Evolutionary conservation across 2,329 filamentous ascomycete genomes (phyloP).

Genomic region (Verruconis gallopava): DNA sequence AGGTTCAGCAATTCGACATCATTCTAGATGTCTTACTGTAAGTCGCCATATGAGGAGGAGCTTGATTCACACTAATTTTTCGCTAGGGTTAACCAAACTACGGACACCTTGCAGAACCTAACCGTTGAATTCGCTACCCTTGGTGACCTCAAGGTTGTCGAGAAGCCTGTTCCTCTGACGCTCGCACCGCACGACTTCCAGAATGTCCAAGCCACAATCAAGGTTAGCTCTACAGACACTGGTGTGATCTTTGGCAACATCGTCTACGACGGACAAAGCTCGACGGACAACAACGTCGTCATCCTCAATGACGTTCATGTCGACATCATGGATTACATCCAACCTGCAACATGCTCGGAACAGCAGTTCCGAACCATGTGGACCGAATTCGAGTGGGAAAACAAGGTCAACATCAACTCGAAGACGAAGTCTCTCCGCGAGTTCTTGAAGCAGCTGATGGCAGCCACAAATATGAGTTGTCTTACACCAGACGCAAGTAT

Average conservation of each 20-base stretch:
- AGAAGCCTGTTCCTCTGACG: conserved; percentile 91
- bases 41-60: too few species aligned
- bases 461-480: conserved; percentile 97
- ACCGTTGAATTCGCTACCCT: conserved; percentile 98
- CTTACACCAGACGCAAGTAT: conserved; percentile 90
- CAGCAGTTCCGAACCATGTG: conserved; percentile 99
- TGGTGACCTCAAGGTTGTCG: conserved; percentile 93
- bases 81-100: conserved; percentile 91
- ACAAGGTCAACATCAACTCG: conserved; percentile 99
- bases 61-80: too few species aligned
- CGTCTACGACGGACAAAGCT: conserved; percentile 87
- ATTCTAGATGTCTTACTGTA: conserved; percentile 80
- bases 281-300: conserved; percentile 88
- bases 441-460: conserved; percentile 91
- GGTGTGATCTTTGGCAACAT: conserved; percentile 99
- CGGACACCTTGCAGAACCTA: conserved; percentile 89
- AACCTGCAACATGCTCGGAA: conserved; percentile 90
- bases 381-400: conserved; percentile 99
- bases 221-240: conserved; percentile 94
- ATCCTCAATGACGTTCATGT: conserved; percentile 97
- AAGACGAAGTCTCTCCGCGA: conserved; percentile 86
- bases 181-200: conserved; percentile 91
- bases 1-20: conserved; percentile 98
- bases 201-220: conserved; percentile 97
- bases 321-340: conserved; percentile 99